Evolutionary conservation across 495 filamentous ascomycete species (phyloP), one percentile per base, ranked within the genome.

Genomic region (Durotheca rogersii): DNA sequence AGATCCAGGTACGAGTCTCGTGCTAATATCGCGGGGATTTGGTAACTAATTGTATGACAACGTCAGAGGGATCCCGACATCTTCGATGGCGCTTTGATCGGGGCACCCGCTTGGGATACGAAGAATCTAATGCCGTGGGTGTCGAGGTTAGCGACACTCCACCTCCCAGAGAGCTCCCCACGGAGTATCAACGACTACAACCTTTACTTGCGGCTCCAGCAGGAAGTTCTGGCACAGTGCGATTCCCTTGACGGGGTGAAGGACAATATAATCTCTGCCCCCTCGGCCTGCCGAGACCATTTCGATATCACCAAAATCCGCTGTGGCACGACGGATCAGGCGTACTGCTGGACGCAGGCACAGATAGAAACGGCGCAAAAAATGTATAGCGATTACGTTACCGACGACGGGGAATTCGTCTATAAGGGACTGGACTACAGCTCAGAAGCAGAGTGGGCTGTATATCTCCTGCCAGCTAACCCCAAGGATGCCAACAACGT

Each of bases 231-330:
- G 16, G 71, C 70, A 4, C 82, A 86, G 58, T 87, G 83, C 41
- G 82, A 87, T 59, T 44, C 53, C 0, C 68, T 82, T 20, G 84
- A 86, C 56, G 83, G 82, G 2, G 72, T 81, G 0, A 67, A 67
- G 11, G 83, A 85, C 45, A 76, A 74, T 6, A 79, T 85, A 50
- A 80, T 87, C 39, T 78, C 77, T 36, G 76, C 82, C 46, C 77
- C 78, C 0, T 62, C 66, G 37, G 66, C 76, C 6, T 87, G 83
- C 62, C 57, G 74, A 29, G 76, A 80, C 17, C 30, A 50, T 19
- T 66, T 63, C 38, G 53, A 63, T 27, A 58, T 58, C 47, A 68
- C 16, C 51, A 76, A 4, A 67, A 76, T 58, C 62, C 67, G 6
- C 47, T 86, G 45, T 4, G 83, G 82, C 53, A 55, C 60, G 1